These are phyloP conservation scores for Paecilomyces dactylethromorphus DNA, from an alignment of 2,329 filamentous ascomycete genomes.

Conservation along the genomic window DNA sequence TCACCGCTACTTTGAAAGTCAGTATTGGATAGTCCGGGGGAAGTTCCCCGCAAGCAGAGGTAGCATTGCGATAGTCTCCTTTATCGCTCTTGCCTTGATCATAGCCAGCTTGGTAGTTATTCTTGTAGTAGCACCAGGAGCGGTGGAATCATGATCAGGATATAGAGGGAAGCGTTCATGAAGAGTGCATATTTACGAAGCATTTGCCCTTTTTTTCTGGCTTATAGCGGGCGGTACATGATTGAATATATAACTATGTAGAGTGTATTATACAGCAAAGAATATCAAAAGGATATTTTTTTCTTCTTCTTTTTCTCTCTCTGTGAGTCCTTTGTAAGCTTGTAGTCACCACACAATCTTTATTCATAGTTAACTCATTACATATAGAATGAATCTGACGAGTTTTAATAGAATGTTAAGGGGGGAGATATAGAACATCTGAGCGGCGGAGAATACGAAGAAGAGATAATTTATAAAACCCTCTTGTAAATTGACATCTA, in stretches of 20 bases:
- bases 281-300: no score
- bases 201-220: neutral
- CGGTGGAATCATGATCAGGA: constrained; percentile 19
- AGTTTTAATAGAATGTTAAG: neutral
- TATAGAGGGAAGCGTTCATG: neutral
- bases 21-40: constrained; percentile 60
- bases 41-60: constrained; percentile 60
- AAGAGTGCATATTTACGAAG: neutral
- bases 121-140: constrained; percentile 45
- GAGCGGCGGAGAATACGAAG: neutral
- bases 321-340: neutral
- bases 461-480: neutral
- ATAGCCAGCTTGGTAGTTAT: constrained; percentile 55
- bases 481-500: neutral
- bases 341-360: neutral
- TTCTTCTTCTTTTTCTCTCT: neutral
- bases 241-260: neutral
- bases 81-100: constrained; percentile 51
- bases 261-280: neutral
- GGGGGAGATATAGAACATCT: neutral
- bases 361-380: neutral
- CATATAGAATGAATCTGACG: no score
- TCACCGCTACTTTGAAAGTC: constrained; percentile 60
- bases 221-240: neutral
- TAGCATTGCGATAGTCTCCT: constrained; percentile 53